Percentiles rank a stretch among this genome's conserved stretches.
phyloP scores from a whole-genome alignment of 805 yeast genomes.

The Zygosaccharomyces rouxii region DNA sequence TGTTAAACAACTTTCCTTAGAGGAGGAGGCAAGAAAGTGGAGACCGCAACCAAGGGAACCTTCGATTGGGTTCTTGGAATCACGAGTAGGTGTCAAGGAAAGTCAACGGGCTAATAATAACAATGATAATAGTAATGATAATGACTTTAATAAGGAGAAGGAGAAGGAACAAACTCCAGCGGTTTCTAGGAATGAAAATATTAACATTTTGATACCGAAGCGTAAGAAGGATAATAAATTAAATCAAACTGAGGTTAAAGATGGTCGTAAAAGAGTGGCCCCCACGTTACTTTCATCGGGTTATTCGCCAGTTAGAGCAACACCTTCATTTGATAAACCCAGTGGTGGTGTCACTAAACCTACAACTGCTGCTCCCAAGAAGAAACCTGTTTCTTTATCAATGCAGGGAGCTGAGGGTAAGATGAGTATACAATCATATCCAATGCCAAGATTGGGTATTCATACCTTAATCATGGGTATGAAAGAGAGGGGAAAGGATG shows the following conservation, averaged over 20 bases:
- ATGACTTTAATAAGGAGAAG: not conserved
- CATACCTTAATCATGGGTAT: conserved; percentile 61
- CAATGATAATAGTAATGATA: not conserved
- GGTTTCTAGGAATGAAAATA: conserved; percentile 13
- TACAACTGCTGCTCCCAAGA: conserved; percentile 11
- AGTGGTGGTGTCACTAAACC: conserved; percentile 3
- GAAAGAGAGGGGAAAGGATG: conserved; percentile 37
- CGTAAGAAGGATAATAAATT: conserved; percentile 27
- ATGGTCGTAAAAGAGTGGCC: conserved; percentile 71
- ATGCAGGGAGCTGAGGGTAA: conserved; percentile 16
- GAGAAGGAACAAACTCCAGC: conserved; percentile 4
- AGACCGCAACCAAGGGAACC: conserved; percentile 18
- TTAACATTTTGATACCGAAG: conserved; percentile 30
- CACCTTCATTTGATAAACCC: conserved; percentile 9
- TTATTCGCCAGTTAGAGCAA: conserved; percentile 20
- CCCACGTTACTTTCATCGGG: conserved; percentile 59
- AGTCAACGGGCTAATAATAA: conserved; percentile 2
- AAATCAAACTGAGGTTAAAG: conserved; percentile 61
- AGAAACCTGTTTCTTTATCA: conserved; percentile 4
- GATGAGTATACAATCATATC: conserved; percentile 44
- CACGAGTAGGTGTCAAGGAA: conserved; percentile 5
- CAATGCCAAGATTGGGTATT: conserved; percentile 59
- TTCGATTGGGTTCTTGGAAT: conserved; percentile 11
- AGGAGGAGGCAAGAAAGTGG: conserved; percentile 50
- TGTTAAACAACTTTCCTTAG: conserved; percentile 68